These are phyloP conservation scores for Macroventuria anomochaeta DNA, from an alignment of 2,329 filamentous ascomycete species.

Conservation along the genomic window DNA sequence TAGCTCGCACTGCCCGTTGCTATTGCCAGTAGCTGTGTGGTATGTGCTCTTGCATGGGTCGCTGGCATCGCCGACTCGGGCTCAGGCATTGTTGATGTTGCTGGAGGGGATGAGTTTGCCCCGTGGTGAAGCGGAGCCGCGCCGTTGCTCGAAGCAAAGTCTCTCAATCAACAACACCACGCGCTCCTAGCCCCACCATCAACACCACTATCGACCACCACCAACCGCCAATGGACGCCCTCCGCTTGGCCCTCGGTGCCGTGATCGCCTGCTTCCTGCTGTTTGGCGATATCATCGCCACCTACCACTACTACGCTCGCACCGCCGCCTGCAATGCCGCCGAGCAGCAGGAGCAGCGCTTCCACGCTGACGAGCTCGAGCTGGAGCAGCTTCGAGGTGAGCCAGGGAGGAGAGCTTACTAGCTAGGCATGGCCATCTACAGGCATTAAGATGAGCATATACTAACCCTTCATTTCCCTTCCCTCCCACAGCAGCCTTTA, in stretches of 20 bases:
- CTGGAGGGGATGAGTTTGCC: too few species aligned
- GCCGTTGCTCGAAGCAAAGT: not conserved
- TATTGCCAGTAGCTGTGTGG: too few species aligned
- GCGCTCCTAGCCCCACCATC: not conserved
- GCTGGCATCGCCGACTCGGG: too few species aligned
- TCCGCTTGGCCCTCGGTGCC: not conserved
- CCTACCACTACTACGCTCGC: not conserved
- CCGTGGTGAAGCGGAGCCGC: not conserved
- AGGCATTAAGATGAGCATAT: not conserved
- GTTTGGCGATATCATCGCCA: not conserved
- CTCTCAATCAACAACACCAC: not conserved
- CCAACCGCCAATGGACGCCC: not conserved
- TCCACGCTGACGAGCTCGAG: not conserved
- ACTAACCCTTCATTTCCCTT: not conserved
- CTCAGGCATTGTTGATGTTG: not conserved
- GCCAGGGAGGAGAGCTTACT: not conserved
- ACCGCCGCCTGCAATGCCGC: not conserved
- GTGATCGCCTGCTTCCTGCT: not conserved
- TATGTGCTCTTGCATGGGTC: not conserved
- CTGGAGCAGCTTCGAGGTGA: constrained; percentile 1
- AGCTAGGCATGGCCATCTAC: not conserved
- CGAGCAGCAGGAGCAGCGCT: not conserved
- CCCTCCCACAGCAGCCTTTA: not conserved
- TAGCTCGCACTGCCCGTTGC: too few species aligned
- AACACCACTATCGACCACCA: not conserved